A percentile compares a stretch with the other conserved stretches of the same genome.
phyloP scores from a whole-genome alignment of 768 basidiomycete species.

The Boletus huronensis region DNA sequence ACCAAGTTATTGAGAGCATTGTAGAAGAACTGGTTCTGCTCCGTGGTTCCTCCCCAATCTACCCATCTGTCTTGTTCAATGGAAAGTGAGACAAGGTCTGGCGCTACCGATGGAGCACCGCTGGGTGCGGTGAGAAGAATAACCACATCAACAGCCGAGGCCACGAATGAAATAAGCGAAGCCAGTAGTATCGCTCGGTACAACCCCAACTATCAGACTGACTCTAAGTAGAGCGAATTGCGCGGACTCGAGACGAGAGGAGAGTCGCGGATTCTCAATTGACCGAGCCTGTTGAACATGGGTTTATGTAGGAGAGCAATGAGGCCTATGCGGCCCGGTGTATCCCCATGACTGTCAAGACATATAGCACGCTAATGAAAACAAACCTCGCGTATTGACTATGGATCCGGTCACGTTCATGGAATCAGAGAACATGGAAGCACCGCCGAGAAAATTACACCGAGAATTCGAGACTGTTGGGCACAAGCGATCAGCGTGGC shows the following conservation, averaged over 20 bases:
- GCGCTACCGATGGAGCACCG: conserved; percentile 36
- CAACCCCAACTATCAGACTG: conserved; percentile 3
- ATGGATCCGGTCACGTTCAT: not conserved
- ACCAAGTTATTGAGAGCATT: conserved; percentile 58
- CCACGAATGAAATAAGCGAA: not conserved
- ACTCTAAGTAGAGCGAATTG: not conserved
- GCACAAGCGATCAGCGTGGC: not conserved
- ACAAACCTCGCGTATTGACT: not conserved
- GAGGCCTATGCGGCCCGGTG: not conserved
- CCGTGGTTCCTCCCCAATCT: conserved; percentile 56
- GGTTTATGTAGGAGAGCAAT: not conserved
- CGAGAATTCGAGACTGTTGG: not conserved
- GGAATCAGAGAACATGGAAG: not conserved
- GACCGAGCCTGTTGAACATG: not conserved
- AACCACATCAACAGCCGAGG: conserved; percentile 29
- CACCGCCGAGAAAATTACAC: not conserved
- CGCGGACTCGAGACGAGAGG: not conserved
- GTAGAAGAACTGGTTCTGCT: conserved; percentile 56
- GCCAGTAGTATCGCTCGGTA: not conserved
- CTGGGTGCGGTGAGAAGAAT: conserved; percentile 39
- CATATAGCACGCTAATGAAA: not conserved
- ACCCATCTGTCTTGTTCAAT: conserved; percentile 70
- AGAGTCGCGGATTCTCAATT: not conserved
- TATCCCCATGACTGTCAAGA: conserved; percentile 1
- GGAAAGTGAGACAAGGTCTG: conserved; percentile 58